phyloP scores from a whole-genome alignment of 805 yeast genomes.

The Wickerhamomyces tratensis region DNA sequence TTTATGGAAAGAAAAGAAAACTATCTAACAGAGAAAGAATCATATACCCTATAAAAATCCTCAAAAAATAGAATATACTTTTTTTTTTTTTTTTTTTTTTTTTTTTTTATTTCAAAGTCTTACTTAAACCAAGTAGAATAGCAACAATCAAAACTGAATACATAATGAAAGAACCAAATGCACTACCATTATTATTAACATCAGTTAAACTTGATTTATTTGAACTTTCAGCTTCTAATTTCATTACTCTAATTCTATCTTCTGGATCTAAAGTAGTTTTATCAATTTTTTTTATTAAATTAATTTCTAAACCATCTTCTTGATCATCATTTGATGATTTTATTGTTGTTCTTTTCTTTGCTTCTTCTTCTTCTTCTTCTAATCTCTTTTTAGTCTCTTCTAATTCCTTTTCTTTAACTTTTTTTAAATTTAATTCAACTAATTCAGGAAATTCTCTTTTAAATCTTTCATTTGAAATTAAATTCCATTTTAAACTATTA shows the following conservation, averaged over 20 bases:
- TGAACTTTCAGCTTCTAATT: slow-evolving; percentile 17
- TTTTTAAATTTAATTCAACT: slow-evolving; percentile 24
- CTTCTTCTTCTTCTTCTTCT: background rate
- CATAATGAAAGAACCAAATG: background rate
- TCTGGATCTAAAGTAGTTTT: slow-evolving; percentile 35
- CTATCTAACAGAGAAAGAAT: too few relatives aligned
- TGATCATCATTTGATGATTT: slow-evolving; percentile 13
- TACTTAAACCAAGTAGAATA: too few relatives aligned
- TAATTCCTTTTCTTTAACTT: slow-evolving; percentile 17
- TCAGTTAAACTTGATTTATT: background rate
- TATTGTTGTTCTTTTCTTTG: background rate
- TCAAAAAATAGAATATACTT: too few relatives aligned
- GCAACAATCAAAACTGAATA: too few relatives aligned
- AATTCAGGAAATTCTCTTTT: slow-evolving; percentile 61
- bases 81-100: too few relatives aligned
- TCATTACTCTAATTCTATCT: slow-evolving; percentile 50
- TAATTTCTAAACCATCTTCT: slow-evolving; percentile 11
- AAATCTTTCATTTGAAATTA: slow-evolving; percentile 47
- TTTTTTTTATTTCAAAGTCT: too few relatives aligned
- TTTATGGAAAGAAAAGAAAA: too few relatives aligned
- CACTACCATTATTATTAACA: background rate
- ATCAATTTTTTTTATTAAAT: slow-evolving; percentile 28
- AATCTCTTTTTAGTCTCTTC: slow-evolving; percentile 3
- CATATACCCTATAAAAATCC: too few relatives aligned
- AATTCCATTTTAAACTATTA: slow-evolving; percentile 53